phyloP scores from a whole-genome alignment of 1,284 basidiomycete genomes.

The Fomitopsis palustris region DNA sequence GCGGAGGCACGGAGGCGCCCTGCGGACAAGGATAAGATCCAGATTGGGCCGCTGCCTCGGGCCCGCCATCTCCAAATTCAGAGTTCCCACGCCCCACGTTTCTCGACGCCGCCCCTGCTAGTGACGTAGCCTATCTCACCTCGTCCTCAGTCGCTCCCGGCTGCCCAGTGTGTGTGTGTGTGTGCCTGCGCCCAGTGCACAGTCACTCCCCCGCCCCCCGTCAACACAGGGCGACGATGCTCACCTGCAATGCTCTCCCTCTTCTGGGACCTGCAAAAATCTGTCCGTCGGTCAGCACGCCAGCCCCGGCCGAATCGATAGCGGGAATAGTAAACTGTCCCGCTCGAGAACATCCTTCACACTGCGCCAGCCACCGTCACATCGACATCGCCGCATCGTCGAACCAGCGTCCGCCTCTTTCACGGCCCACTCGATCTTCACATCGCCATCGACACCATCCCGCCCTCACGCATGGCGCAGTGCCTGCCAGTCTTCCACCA shows the following conservation, averaged over 20 bases:
- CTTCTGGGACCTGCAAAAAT: neutral
- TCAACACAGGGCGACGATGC: neutral
- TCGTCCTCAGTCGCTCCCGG: neutral
- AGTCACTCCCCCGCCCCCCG: constrained; percentile 9
- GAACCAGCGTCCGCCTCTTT: neutral
- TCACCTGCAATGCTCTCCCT: constrained; percentile 6
- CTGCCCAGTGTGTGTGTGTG: neutral
- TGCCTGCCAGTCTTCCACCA: neutral
- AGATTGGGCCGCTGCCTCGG: constrained; percentile 1
- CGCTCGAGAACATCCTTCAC: neutral
- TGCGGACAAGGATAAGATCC: neutral
- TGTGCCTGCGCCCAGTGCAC: neutral
- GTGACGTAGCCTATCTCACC: constrained; percentile 23
- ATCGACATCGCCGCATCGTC: constrained; percentile 3
- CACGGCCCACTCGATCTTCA: neutral
- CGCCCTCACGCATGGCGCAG: constrained; percentile 1
- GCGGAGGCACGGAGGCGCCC: neutral
- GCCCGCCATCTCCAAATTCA: constrained; percentile 6
- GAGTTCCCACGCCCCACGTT: constrained; percentile 58
- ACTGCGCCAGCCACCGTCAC: neutral
- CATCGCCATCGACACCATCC: constrained; percentile 1
- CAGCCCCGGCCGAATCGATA: constrained; percentile 5
- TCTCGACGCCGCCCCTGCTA: constrained; percentile 38
- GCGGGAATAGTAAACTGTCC: neutral
- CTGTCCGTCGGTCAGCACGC: constrained; percentile 5